Evolutionary conservation across 768 basidiomycete species (phyloP), one percentile per base, ranked within the genome.

Genomic region (Boletus subparvulus): DNA sequence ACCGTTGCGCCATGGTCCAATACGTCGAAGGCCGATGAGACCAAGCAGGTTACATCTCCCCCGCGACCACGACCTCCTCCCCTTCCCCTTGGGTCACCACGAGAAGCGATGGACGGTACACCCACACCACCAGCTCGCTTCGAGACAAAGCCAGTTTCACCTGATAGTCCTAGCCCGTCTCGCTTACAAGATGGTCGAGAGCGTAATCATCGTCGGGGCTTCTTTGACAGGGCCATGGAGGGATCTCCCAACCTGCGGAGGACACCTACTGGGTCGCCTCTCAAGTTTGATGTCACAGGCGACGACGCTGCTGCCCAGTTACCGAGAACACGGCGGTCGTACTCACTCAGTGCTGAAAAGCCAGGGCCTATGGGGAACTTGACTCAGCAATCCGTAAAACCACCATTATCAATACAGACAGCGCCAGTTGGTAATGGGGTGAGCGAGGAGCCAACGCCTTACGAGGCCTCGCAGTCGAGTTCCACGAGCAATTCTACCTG

Each of bases 121-220:
- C 58, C 65, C 14, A 30, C 55, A 3, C 36, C 46, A 37, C 43
- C 43, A 5, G 40, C 56, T 28, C 58, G 50, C n/a, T 50, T 48
- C n/a, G 64, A 65, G 56, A 24, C 41, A 3, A 64, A 55, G 30
- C 42, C 49, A 17, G 5, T 21, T 36, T 19, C 11, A 8, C 26
- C 37, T 7, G 59, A 62, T 5, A 62, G 60, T 41, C 60, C 61
- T 19, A 53, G 26, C 30, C 63, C 47, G 14, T 49, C 58, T 13
- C 58, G 26, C 40, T 45, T 47, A 17, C 59, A 40, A 19, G 66
- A 62, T 36, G 57, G 53, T 37, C 62, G 58, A 43, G 63, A 60
- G 42, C 69, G 85, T 51, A 78, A 85, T 59, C 87, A 87, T 66
- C 78, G 78, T 55, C 77, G 85, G 10, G 82, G 85, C 6, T 83